These are phyloP conservation scores for Rhodofomes roseus DNA, from an alignment of 1,284 basidiomycete genomes.

Conservation along the genomic window DNA sequence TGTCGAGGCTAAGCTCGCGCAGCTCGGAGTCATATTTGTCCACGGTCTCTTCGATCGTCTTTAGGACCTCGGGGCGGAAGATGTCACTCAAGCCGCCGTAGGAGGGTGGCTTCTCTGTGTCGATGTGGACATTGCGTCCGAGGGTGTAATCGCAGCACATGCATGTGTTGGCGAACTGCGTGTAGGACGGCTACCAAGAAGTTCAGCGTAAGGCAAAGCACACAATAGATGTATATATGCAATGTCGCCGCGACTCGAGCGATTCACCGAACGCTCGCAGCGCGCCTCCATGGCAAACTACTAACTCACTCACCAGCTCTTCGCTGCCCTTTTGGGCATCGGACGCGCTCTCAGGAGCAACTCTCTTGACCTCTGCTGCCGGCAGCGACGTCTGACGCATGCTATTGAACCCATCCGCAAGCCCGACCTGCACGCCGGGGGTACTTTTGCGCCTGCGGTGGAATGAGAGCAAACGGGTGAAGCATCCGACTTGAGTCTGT, in stretches of 20 bases:
- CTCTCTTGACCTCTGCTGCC: not conserved
- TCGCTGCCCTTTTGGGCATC: not conserved
- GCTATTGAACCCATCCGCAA: not conserved
- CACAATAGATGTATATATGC: not conserved
- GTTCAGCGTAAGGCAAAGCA: not conserved
- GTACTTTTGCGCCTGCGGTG: not conserved
- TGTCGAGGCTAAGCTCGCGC: conserved; percentile 59
- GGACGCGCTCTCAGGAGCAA: not conserved
- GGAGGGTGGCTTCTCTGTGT: conserved; percentile 18
- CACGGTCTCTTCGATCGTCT: conserved; percentile 55
- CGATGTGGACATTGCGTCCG: not conserved
- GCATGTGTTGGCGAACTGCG: conserved; percentile 2
- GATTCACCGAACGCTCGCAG: not conserved
- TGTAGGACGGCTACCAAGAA: not conserved
- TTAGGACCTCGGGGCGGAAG: conserved; percentile 35
- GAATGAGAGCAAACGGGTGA: not conserved
- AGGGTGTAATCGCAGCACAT: not conserved
- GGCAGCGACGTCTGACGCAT: not conserved
- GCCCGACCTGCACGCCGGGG: not conserved
- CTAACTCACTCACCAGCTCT: not conserved
- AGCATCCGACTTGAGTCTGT: not conserved
- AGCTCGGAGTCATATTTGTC: conserved; percentile 52
- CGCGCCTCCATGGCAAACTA: too few relatives aligned
- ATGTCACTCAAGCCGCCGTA: conserved; percentile 10
- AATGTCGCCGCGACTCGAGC: not conserved